A percentile compares a stretch with the other conserved stretches of the same genome.
phyloP scores from a whole-genome alignment of 805 yeast species.

The Metschnikowia lochheadii region DNA sequence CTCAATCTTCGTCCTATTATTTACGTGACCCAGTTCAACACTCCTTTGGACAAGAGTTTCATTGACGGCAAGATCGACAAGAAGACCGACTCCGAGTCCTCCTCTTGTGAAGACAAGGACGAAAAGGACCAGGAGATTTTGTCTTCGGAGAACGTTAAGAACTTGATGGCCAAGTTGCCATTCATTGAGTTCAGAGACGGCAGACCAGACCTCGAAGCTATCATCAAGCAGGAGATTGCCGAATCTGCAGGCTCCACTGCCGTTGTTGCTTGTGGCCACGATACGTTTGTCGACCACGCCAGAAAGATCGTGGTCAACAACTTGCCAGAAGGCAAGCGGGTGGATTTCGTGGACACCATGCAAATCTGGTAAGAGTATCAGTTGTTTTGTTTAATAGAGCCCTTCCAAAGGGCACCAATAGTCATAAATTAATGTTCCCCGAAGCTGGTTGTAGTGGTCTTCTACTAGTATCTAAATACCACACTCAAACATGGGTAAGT shows the following conservation, averaged over 20 bases:
- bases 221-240: conserved; percentile 35
- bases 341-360: conserved; percentile 71
- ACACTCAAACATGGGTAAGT: background rate
- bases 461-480: background rate
- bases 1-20: conserved; percentile 35
- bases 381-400: background rate
- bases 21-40: conserved; percentile 23
- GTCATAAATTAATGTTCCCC: background rate
- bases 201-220: conserved; percentile 35
- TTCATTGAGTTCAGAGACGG: conserved; percentile 43
- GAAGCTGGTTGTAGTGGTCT: background rate
- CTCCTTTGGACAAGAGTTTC: conserved; percentile 16
- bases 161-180: conserved; percentile 23
- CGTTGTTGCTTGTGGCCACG: conserved; percentile 62
- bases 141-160: conserved; percentile 9
- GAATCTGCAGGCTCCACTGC: conserved; percentile 39
- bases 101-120: conserved; percentile 7
- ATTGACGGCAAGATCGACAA: conserved; percentile 9
- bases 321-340: conserved; percentile 41
- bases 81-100: conserved; percentile 1
- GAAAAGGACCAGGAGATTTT: conserved; percentile 5
- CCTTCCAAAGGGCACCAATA: background rate
- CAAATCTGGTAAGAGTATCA: conserved; percentile 52
- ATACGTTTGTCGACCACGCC: conserved; percentile 51
- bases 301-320: conserved; percentile 45